Evolutionary conservation across 1,139 yeast genomes (phyloP), one percentile per base, ranked within the genome.

Genomic region (Pichia inconspicua): DNA sequence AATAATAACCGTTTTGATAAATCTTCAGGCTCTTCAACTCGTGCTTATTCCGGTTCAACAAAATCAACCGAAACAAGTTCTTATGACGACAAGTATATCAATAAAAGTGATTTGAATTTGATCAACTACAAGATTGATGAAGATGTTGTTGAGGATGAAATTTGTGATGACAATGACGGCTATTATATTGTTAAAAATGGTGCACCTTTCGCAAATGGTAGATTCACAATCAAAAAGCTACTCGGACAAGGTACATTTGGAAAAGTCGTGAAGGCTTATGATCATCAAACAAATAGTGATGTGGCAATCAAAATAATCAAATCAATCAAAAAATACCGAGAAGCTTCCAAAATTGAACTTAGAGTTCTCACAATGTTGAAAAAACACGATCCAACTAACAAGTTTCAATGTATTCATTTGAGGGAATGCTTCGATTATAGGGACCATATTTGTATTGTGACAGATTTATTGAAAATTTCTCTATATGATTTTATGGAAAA

Each of bases 181-280:
- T 94, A 89, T 65, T 88, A 86, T 61, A 76, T 85, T 44, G 81
- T 84, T 38, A 77, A 72, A 48, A 66, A 73, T 14, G 79, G 81
- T 52, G 80, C 81, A 41, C 57, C 66, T 4, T 82, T 84, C 64
- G 84, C 90, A 32, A 78, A 83, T 56, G 79, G 78, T 44, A 71
- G 95, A 45, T 82, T 84, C 58, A 67, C 78, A 27, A 82, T 86
- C 19, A 69, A 77, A 35, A 75, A 82, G 48, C 70, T 88, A 47
- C 70, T 94, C 52, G 99, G 99, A 25, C 97, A 92, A 62, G 99
- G 99, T 8, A 94, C 98, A 0, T 94, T 92, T 70, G 98, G 98
- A 19, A 92, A 90, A 63, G 99, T 94, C 14, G 84, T 89, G 38
- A 80, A 80, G 58, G 85, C 89, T 45, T 69, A 69, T 54, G 90